Percentiles rank a stretch among this genome's conserved stretches.
phyloP scores from a whole-genome alignment of 257 asterid genomes.

The Lycium barbarum region DNA sequence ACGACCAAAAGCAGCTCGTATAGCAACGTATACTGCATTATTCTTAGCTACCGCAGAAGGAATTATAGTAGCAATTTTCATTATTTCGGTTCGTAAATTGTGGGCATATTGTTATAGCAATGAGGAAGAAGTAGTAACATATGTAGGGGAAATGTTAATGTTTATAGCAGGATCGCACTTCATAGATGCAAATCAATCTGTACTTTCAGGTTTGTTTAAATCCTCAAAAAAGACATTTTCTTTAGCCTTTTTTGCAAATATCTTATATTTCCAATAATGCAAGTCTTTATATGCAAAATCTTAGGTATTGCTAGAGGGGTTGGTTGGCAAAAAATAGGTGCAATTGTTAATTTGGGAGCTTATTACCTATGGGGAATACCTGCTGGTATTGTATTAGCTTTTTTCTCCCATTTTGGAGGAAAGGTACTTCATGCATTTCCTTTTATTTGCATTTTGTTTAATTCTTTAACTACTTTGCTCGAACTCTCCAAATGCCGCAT shows the following conservation, averaged over 20 bases:
- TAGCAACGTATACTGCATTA: slow-evolving; percentile 59
- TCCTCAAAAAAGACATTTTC: neutral
- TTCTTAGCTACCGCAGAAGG: slow-evolving; percentile 59
- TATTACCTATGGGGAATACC: slow-evolving; percentile 74
- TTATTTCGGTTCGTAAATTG: slow-evolving; percentile 50
- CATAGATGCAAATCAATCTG: slow-evolving; percentile 54
- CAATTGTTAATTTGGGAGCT: slow-evolving; percentile 63
- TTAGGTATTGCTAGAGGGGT: slow-evolving; percentile 48
- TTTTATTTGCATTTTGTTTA: neutral
- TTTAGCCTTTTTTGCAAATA: neutral
- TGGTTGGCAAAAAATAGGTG: slow-evolving; percentile 85
- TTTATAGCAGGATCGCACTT: slow-evolving; percentile 58
- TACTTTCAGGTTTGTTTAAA: slow-evolving; percentile 43
- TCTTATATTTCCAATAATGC: slow-evolving; percentile 43
- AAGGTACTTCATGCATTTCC: slow-evolving; percentile 47
- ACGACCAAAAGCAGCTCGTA: slow-evolving; percentile 58
- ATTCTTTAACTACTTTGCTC: neutral
- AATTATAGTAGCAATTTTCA: slow-evolving; percentile 48
- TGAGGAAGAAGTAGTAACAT: slow-evolving; percentile 51
- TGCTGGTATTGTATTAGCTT: slow-evolving; percentile 55
- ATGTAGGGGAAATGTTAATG: slow-evolving; percentile 64
- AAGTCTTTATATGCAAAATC: neutral
- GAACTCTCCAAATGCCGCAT: neutral
- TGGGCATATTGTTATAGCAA: slow-evolving; percentile 75
- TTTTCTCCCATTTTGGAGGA: slow-evolving; percentile 64